phyloP scores from a whole-genome alignment of 106 monocot genomes.

The Dioscorea dumetorum region DNA sequence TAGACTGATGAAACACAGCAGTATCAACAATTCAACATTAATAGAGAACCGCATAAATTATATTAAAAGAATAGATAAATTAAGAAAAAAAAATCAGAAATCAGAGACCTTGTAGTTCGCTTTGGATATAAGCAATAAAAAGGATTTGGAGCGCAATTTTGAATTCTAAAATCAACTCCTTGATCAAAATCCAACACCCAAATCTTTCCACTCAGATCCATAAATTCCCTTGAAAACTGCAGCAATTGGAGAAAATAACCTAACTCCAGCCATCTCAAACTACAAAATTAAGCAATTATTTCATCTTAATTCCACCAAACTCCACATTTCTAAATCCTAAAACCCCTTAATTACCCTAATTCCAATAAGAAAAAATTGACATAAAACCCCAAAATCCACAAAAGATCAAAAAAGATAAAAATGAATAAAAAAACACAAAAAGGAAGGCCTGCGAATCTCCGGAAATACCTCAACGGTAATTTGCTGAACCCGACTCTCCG shows the following conservation, averaged over 20 bases:
- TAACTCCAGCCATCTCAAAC: too few relatives aligned
- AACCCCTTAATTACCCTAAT: neutral
- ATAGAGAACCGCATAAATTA: too few relatives aligned
- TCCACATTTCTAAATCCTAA: neutral
- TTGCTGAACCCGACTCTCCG: constrained; percentile 50
- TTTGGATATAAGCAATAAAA: too few relatives aligned
- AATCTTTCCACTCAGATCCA: neutral
- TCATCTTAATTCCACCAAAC: neutral
- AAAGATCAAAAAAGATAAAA: neutral
- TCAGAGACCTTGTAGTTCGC: too few relatives aligned
- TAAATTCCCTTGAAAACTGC: neutral
- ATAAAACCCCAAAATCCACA: neutral
- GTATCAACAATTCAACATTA: too few relatives aligned
- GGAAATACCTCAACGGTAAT: constrained; percentile 11
- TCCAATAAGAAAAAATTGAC: neutral
- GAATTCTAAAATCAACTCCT: too few relatives aligned
- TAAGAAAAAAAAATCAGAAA: too few relatives aligned
- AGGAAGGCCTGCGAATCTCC: constrained; percentile 16
- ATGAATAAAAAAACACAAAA: neutral
- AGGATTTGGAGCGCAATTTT: too few relatives aligned
- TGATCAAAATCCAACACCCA: too few relatives aligned
- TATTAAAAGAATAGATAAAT: too few relatives aligned
- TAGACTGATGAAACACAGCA: too few relatives aligned
- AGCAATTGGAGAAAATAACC: too few relatives aligned
- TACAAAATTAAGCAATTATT: neutral